phyloP scores from a whole-genome alignment of 2,329 filamentous ascomycete genomes.

The Xylariaceae sp. region DNA sequence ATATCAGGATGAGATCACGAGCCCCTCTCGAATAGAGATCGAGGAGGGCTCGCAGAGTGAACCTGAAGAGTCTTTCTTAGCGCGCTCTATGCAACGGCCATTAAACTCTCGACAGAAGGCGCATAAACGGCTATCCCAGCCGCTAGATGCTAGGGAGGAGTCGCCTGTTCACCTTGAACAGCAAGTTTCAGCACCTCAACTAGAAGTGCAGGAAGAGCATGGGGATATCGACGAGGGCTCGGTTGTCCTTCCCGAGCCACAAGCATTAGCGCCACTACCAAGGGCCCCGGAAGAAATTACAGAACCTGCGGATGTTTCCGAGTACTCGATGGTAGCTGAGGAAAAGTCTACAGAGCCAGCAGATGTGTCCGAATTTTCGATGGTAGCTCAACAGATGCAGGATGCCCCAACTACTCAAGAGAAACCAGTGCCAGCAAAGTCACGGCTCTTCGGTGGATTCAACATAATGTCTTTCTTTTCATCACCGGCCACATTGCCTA shows the following conservation, averaged over 20 bases:
- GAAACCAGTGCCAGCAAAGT: constrained; percentile 28
- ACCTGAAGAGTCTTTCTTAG: constrained; percentile 21
- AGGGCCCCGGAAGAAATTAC: not conserved
- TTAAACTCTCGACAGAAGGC: constrained; percentile 23
- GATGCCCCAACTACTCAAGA: constrained; percentile 25
- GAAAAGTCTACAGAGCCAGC: constrained; percentile 5
- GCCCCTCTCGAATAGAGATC: constrained; percentile 38
- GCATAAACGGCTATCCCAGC: constrained; percentile 6
- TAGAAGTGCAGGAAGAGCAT: constrained; percentile 7
- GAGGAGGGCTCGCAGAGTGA: constrained; percentile 33
- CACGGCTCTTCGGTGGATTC: constrained; percentile 39
- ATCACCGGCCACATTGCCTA: constrained; percentile 50
- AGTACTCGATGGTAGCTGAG: not conserved
- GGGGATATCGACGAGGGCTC: constrained; percentile 4
- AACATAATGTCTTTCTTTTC: constrained; percentile 61
- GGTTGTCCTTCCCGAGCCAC: constrained; percentile 4
- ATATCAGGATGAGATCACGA: constrained; percentile 38
- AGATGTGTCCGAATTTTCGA: constrained; percentile 47
- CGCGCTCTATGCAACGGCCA: constrained; percentile 11
- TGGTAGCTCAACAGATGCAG: constrained; percentile 41
- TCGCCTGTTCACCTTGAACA: constrained; percentile 5
- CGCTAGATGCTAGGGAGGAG: constrained; percentile 3
- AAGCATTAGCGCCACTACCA: not conserved
- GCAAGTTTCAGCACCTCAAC: not conserved
- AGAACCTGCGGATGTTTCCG: not conserved